Conservation (phyloP, 805 yeast genomes). For the Myxozyma sirexii region DNA sequence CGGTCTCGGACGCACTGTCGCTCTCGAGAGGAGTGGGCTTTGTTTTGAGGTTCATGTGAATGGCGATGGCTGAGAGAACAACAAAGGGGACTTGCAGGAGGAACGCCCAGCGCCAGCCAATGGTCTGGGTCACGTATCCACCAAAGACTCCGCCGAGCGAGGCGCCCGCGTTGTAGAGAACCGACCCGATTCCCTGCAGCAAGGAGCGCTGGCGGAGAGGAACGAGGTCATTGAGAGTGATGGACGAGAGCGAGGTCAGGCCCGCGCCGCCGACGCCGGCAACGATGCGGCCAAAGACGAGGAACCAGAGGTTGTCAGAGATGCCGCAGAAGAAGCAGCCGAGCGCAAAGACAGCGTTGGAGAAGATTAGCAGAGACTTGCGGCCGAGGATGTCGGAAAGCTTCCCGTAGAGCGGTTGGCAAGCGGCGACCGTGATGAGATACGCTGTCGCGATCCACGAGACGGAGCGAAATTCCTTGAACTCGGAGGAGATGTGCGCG, state of each 20-base stretch:
- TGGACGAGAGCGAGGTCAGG: conserved; percentile 64
- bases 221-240: conserved; percentile 67
- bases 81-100: conserved; percentile 46
- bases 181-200: conserved; percentile 69
- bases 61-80: conserved; percentile 66
- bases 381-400: conserved; percentile 62
- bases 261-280: conserved; percentile 84
- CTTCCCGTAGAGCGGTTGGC: conserved; percentile 77
- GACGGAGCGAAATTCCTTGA: conserved; percentile 54
- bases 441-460: conserved; percentile 79
- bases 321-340: conserved; percentile 59
- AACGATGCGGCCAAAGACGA: conserved; percentile 52
- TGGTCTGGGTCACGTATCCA: conserved; percentile 50
- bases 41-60: conserved; percentile 61
- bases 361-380: conserved; percentile 47
- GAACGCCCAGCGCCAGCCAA: conserved; percentile 57
- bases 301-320: conserved; percentile 28
- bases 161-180: conserved; percentile 67
- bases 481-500: conserved; percentile 61
- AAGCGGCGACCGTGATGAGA: conserved; percentile 69
- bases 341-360: conserved; percentile 50
- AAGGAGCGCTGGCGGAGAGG: conserved; percentile 68
- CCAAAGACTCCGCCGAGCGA: conserved; percentile 54
- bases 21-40: conserved; percentile 53
- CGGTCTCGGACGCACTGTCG: conserved; percentile 49